Base-by-base conservation (phyloP, 2,329 filamentous ascomycete species). In the Tricladium varicosporioides region DNA sequence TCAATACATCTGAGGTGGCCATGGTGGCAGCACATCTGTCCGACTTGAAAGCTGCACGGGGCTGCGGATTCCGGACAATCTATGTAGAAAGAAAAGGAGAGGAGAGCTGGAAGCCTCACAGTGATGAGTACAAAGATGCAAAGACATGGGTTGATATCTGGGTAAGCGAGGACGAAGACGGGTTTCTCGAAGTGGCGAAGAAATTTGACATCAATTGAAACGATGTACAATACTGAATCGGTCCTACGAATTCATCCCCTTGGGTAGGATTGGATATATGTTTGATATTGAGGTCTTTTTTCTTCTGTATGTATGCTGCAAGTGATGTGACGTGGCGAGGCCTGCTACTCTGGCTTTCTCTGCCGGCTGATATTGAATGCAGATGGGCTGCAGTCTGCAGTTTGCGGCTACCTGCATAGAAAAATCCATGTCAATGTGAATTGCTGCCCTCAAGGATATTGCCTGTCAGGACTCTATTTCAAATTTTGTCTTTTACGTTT, bases 1-100 rank as follows among this genome's bases (percentile, higher is more conserved):
- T 66, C 14, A 64, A 79, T 59, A 80, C 85, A 0, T 69, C 70
- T 2, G 78, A 92, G 67, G 87, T 90, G 56, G 87, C 84, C 16
- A 84, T 94, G 82, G 88, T 94, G 16, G 90, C 91, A 14, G 85
- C 89, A 40, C 89, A 93, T 73, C 73, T 93, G 57, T 71, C 67
- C 5, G 90, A 93, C 71, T 73, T 94, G 54, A 75, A 82, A 59
- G 87, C 80, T 0, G 90, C 90, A 4, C 84, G 83, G 64, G 69
- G 66, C 2, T 79, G 77, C 58, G 90, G 90, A 0, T 74, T 92
- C 59, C 78, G 80, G 64, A 90, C 88, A 0, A 78, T 94, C 2
- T 94, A 92, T 69, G 83, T 94, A 2, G 88, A 90, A 73, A 77
- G 90, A 57, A 70, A 73, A 2, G 63, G 71, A 45, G 90, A 95